Base-by-base conservation (phyloP, 2,329 filamentous ascomycete species). In the Diplocarpon mali region DNA sequence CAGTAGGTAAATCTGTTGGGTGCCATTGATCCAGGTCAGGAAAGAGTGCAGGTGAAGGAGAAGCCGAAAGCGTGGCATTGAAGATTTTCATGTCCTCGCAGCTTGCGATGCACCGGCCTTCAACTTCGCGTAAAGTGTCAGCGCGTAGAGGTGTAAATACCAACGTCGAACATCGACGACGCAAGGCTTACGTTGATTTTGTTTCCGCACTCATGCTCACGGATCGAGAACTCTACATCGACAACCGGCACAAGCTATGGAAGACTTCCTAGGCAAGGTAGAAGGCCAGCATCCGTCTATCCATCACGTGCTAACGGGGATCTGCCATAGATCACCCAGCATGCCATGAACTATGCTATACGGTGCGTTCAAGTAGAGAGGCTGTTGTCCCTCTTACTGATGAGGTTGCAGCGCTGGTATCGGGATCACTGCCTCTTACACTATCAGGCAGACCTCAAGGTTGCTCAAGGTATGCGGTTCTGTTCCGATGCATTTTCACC, bases 331-430 rank as follows among this genome's bases (percentile, higher is more conserved):
- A 67, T 80, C 54, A 83, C 80, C 47, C 74, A 81, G 40, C 59
- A 62, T 57, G 60, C 60, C 15, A 58, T 93, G 74, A 94, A 87
- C 67, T 93, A 92, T 75, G 88, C 88, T 61, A 89, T 95, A 57
- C 73, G 85, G 65, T 69, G 45, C 17, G 45, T 34, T 38, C 1
- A 13, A 15, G 13, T n/a, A 35, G 11, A n/a, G 13, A 4, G 5
- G 11, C 15, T n/a, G 9, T 15, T 38, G 7, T 20, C 10, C 13
- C 16, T 13, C 6, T 16, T 37, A 12, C 38, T 40, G 15, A 38
- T 35, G 27, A 14, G 47, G 36, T 35, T 44, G 5, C 37, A 74
- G 71, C 40, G 89, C 87, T 14, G 88, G 88, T 40, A 81, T 96
- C 53, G 79, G 84, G 39, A 75, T 95, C 53, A 95, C 89, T 2